These are phyloP conservation scores for Pichia sp. DNA, from an alignment of 1,139 yeast species.

Conservation along the genomic window DNA sequence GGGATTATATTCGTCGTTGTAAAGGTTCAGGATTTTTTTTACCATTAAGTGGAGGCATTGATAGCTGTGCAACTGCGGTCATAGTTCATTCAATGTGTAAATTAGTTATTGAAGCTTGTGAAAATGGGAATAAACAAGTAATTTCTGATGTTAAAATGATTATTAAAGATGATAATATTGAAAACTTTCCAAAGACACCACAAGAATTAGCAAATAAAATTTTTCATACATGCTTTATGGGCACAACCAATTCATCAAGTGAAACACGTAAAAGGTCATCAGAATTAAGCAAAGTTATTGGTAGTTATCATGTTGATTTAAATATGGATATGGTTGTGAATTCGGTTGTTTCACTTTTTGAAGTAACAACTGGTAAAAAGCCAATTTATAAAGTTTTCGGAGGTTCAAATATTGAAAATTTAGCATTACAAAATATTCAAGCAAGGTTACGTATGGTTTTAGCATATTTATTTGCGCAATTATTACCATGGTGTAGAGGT, in stretches of 20 bases:
- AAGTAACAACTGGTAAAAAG: constrained; percentile 80
- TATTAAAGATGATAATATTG: constrained; percentile 42
- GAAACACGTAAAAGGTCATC: constrained; percentile 88
- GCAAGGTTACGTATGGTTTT: constrained; percentile 94
- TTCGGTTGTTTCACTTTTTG: constrained; percentile 70
- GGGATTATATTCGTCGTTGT: constrained; percentile 94
- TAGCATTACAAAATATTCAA: constrained; percentile 93
- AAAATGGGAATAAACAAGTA: constrained; percentile 61
- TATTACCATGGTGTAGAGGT: constrained; percentile 90
- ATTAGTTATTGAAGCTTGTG: constrained; percentile 62
- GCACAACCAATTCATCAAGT: constrained; percentile 81
- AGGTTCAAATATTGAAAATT: constrained; percentile 82
- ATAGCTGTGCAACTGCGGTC: constrained; percentile 94
- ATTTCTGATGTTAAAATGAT: constrained; percentile 64
- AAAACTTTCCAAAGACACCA: constrained; percentile 67
- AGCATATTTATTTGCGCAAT: constrained; percentile 87
- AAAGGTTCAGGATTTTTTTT: constrained; percentile 85
- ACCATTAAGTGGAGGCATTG: constrained; percentile 96
- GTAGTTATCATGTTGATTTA: constrained; percentile 85
- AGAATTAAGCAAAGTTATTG: constrained; percentile 65
- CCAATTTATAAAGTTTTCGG: constrained; percentile 92
- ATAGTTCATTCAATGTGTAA: constrained; percentile 94
- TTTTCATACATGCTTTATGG: constrained; percentile 92
- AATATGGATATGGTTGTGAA: constrained; percentile 83
- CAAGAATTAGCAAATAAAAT: constrained; percentile 67